Evolutionary conservation across 1,284 basidiomycete species (phyloP).

Genomic region (Hymenochaete sp.): DNA sequence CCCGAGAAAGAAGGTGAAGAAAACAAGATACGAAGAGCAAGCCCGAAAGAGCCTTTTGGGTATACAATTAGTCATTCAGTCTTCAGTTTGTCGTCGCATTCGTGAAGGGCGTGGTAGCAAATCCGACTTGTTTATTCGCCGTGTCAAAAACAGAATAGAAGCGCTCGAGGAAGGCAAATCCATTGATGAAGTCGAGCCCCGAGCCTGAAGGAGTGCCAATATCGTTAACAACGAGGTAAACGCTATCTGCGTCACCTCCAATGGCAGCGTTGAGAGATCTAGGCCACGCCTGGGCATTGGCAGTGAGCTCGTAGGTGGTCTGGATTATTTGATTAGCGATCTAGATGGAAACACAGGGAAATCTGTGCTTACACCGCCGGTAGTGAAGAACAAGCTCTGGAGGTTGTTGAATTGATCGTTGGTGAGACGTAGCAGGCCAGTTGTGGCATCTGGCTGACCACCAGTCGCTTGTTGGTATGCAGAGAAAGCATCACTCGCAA

Average conservation of each 20-base stretch:
- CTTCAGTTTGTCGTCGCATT: constrained; percentile 44
- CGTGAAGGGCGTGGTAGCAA: constrained; percentile 51
- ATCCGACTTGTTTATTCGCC: constrained; percentile 37
- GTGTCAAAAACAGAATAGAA: constrained; percentile 30
- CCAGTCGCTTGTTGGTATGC: constrained; percentile 19
- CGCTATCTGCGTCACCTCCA: constrained; percentile 17
- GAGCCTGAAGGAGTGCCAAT: constrained; percentile 25
- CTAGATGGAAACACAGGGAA: neutral
- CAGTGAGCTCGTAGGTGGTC: constrained; percentile 21
- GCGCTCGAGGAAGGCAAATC: constrained; percentile 40
- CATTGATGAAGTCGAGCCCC: constrained; percentile 35
- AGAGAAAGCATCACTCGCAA: constrained; percentile 18
- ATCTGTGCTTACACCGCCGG: constrained; percentile 14
- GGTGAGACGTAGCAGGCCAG: constrained; percentile 19
- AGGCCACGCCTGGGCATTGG: constrained; percentile 23
- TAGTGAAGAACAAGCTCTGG: constrained; percentile 20
- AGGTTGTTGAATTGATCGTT: constrained; percentile 18
- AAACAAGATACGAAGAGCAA: neutral
- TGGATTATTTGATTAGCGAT: constrained; percentile 1
- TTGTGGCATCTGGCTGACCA: constrained; percentile 17
- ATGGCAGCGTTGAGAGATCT: constrained; percentile 19
- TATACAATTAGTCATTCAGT: no score
- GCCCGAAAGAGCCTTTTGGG: neutral
- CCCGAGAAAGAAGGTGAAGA: neutral
- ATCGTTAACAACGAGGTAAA: constrained; percentile 22